A percentile compares a stretch with the other conserved stretches of the same genome.
Evolutionary conservation across 805 yeast species (phyloP).

Genomic region (Wickerhamiella vanderwaltii): DNA sequence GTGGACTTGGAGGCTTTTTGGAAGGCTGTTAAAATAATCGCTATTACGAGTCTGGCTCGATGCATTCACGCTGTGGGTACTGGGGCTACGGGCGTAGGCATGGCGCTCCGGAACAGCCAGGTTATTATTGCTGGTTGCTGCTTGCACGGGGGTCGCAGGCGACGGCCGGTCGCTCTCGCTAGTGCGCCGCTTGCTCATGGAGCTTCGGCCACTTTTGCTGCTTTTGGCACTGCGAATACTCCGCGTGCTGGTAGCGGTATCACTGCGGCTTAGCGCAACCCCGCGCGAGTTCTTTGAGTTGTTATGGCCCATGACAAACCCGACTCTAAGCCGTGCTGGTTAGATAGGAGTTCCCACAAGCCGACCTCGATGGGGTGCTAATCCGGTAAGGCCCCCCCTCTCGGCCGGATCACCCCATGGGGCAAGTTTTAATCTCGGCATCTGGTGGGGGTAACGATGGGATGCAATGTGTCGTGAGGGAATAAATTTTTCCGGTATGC

Average conservation of each 20-base stretch:
- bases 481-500: no score
- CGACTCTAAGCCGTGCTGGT: no score
- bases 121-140: no score
- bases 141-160: slow-evolving; percentile 3
- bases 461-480: no score
- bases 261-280: slow-evolving; percentile 28
- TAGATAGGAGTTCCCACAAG: no score
- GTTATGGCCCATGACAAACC: slow-evolving; percentile 31
- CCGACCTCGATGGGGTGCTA: no score
- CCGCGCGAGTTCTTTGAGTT: slow-evolving; percentile 25
- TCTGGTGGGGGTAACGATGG: no score
- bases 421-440: no score
- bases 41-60: slow-evolving; percentile 30
- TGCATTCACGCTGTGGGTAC: slow-evolving; percentile 2
- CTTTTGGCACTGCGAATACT: slow-evolving; percentile 18
- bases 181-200: slow-evolving; percentile 8
- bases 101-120: slow-evolving; percentile 15
- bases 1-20: slow-evolving; percentile 42
- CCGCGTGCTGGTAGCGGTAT: slow-evolving; percentile 32
- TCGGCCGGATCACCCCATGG: no score
- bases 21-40: slow-evolving; percentile 21
- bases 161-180: slow-evolving; percentile 7
- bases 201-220: slow-evolving; percentile 2
- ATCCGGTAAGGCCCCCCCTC: no score
- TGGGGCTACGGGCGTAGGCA: slow-evolving; percentile 14